A percentile compares a stretch with the other conserved stretches of the same genome.
Evolutionary conservation across 352 stramenopile genomes (phyloP).

Genomic region (Globisporangium cederbergense): DNA sequence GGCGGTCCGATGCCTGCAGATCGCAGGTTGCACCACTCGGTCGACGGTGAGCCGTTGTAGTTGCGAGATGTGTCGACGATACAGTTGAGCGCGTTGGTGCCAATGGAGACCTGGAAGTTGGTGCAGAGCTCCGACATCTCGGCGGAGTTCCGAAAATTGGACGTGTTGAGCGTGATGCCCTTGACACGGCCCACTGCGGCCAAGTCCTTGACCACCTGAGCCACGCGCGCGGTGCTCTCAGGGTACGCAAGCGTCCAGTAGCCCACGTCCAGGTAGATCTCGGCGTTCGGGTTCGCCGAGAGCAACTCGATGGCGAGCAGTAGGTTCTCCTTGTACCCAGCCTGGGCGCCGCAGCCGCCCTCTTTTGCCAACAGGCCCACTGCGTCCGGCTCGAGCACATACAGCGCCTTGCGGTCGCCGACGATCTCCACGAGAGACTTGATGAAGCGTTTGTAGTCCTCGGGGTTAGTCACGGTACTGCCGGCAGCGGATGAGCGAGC

Average conservation of each 20-base stretch:
- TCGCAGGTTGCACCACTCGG: constrained; percentile 57
- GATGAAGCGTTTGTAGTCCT: constrained; percentile 51
- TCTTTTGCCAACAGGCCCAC: constrained; percentile 43
- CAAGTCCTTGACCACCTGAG: constrained; percentile 40
- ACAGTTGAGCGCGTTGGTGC: constrained; percentile 37
- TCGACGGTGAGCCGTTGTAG: constrained; percentile 19
- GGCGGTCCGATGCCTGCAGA: constrained; percentile 38
- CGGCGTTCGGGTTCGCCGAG: constrained; percentile 56
- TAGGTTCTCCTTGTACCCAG: constrained; percentile 48
- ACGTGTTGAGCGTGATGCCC: constrained; percentile 75
- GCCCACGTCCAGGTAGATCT: constrained; percentile 69
- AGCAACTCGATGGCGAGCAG: constrained; percentile 42
- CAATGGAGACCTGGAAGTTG: constrained; percentile 52
- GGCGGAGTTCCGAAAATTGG: constrained; percentile 60
- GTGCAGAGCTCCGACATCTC: constrained; percentile 35
- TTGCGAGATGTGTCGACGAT: constrained; percentile 67
- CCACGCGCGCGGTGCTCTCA: constrained; percentile 23
- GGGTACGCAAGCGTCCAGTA: constrained; percentile 52
- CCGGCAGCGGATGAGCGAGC: constrained; percentile 34
- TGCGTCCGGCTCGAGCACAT: constrained; percentile 62
- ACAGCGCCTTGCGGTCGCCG: constrained; percentile 42
- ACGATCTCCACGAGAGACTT: constrained; percentile 21
- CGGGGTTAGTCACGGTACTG: constrained; percentile 9
- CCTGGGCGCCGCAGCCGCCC: constrained; percentile 23
- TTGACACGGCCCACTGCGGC: constrained; percentile 30